These are phyloP conservation scores for Prunus yedoensis DNA, from an alignment of 331 rosid genomes.

Conservation along the genomic window DNA sequence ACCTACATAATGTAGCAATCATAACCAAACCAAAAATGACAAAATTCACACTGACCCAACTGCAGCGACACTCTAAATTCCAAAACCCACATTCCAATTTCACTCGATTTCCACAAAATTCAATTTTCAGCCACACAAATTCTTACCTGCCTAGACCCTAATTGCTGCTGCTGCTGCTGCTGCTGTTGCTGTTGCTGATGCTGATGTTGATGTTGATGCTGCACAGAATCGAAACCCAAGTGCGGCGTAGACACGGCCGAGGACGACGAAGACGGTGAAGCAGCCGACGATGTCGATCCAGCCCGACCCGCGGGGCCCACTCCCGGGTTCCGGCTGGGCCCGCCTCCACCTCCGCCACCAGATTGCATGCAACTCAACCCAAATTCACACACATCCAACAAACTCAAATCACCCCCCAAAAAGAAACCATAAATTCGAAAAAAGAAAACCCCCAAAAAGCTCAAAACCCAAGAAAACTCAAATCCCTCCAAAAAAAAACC, in stretches of 20 bases:
- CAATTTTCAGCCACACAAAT: constrained; percentile 29
- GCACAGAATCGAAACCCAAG: constrained; percentile 77
- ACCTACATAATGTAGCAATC: constrained; percentile 6
- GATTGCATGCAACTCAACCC: constrained; percentile 76
- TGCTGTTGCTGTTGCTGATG: not conserved
- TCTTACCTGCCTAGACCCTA: constrained; percentile 87
- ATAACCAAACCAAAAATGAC: constrained; percentile 20
- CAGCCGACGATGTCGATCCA: constrained; percentile 68
- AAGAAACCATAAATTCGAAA: not conserved
- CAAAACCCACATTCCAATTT: constrained; percentile 22
- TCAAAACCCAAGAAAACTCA: constrained; percentile 27
- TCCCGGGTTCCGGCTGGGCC: constrained; percentile 72
- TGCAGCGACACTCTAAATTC: constrained; percentile 16
- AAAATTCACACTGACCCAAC: constrained; percentile 25
- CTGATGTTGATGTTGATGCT: constrained; percentile 39
- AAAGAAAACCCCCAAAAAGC: constrained; percentile 17
- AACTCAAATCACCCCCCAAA: constrained; percentile 37
- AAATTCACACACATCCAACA: constrained; percentile 32
- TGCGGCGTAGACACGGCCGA: constrained; percentile 83
- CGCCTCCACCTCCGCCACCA: constrained; percentile 64
- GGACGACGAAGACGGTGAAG: constrained; percentile 86
- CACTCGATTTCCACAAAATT: constrained; percentile 24
- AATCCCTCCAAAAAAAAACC: constrained; percentile 34
- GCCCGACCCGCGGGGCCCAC: constrained; percentile 71
- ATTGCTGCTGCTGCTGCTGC: constrained; percentile 51